phyloP scores from a whole-genome alignment of 2,329 filamentous ascomycete genomes.

The Calonectria hongkongensis region DNA sequence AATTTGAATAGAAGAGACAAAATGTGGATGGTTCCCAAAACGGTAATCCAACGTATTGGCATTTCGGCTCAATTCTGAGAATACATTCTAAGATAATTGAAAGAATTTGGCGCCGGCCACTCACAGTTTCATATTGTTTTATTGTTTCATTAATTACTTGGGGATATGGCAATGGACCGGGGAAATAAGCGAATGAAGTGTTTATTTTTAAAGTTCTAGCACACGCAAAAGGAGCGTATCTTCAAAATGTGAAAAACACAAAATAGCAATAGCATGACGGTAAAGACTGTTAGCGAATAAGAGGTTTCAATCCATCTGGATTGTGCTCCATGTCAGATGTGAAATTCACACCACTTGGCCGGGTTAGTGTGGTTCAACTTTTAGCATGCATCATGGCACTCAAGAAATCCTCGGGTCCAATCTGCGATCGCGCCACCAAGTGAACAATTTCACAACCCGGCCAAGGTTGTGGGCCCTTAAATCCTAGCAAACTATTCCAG shows the following conservation, averaged over 20 bases:
- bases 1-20: too few species aligned
- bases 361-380: not conserved
- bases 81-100: too few species aligned
- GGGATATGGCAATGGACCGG: not conserved
- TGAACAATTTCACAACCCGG: conserved; percentile 3
- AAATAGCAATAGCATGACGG: not conserved
- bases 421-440: conserved; percentile 7
- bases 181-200: not conserved
- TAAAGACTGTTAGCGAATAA: not conserved
- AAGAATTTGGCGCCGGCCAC: too few species aligned
- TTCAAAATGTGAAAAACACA: not conserved
- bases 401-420: conserved; percentile 1
- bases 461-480: conserved; percentile 2
- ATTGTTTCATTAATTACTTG: too few species aligned
- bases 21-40: too few species aligned
- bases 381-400: not conserved
- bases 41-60: too few species aligned
- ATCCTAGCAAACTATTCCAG: conserved; percentile 24
- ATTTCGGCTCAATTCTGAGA: too few species aligned
- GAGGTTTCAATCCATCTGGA: not conserved
- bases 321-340: not conserved
- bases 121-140: too few species aligned
- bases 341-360: not conserved
- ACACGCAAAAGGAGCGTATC: not conserved
- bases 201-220: not conserved